Evolutionary conservation across 2,329 filamentous ascomycete genomes (phyloP).

Genomic region (Pseudogymnoascus sp.): DNA sequence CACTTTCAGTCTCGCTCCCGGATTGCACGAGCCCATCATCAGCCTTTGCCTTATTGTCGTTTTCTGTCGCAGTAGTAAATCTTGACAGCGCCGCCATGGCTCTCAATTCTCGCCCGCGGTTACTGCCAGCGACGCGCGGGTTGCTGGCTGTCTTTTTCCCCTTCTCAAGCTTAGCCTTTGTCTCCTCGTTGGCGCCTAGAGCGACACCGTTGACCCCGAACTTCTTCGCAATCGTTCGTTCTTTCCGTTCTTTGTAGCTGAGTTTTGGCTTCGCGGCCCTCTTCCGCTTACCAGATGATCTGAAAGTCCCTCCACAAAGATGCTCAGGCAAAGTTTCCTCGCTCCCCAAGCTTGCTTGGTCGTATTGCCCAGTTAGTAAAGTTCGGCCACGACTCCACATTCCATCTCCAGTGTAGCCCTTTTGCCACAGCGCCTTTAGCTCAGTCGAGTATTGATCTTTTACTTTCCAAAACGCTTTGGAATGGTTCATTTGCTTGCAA

Average conservation of each 20-base stretch:
- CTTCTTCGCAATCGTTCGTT: slow-evolving; percentile 48
- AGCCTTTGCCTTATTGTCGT: slow-evolving; percentile 22
- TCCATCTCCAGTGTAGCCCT: slow-evolving; percentile 70
- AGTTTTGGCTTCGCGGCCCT: slow-evolving; percentile 41
- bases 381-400: slow-evolving; percentile 69
- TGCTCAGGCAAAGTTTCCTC: slow-evolving; percentile 59
- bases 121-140: slow-evolving; percentile 53
- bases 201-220: slow-evolving; percentile 41
- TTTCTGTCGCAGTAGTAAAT: slow-evolving; percentile 39
- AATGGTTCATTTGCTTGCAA: slow-evolving; percentile 89
- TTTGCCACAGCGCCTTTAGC: slow-evolving; percentile 63
- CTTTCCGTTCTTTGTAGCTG: slow-evolving; percentile 37
- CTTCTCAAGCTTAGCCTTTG: slow-evolving; percentile 32
- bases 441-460: slow-evolving; percentile 65
- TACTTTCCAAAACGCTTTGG: slow-evolving; percentile 71
- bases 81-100: slow-evolving; percentile 54
- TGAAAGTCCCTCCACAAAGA: slow-evolving; percentile 75
- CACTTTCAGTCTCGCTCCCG: slow-evolving; percentile 37
- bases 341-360: slow-evolving; percentile 42
- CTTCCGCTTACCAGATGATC: slow-evolving; percentile 45
- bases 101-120: slow-evolving; percentile 51
- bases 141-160: slow-evolving; percentile 46
- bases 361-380: slow-evolving; percentile 54
- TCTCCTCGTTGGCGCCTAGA: slow-evolving; percentile 51
- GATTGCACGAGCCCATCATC: slow-evolving; percentile 34